phyloP scores from a whole-genome alignment of 2,329 filamentous ascomycete species.

The Dendryphion nanum region DNA sequence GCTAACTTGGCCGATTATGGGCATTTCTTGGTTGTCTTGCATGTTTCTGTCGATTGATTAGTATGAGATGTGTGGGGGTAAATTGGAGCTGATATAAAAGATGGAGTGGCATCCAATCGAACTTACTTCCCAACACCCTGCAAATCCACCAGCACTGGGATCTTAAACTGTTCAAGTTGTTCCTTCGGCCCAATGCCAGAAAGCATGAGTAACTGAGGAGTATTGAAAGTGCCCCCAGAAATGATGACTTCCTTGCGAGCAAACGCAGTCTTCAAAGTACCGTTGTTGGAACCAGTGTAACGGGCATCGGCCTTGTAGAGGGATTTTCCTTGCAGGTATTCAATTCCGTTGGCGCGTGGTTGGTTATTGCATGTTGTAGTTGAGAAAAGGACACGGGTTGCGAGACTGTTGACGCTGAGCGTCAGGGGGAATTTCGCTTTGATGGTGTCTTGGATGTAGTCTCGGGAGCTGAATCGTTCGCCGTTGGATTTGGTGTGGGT shows the following conservation, averaged over 20 bases:
- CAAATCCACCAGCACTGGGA: conserved; percentile 53
- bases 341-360: conserved; percentile 42
- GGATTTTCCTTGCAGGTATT: conserved; percentile 41
- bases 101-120: too few species aligned
- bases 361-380: conserved; percentile 44
- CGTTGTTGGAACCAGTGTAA: conserved; percentile 18
- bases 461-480: conserved; percentile 54
- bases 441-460: conserved; percentile 51
- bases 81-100: too few species aligned
- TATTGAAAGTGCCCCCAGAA: conserved; percentile 55
- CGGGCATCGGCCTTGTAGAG: conserved; percentile 47
- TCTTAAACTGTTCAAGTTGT: conserved; percentile 53
- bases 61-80: too few species aligned
- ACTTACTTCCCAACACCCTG: conserved; percentile 62
- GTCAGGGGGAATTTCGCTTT: conserved; percentile 33
- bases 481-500: conserved; percentile 49
- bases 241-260: conserved; percentile 32
- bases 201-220: conserved; percentile 62
- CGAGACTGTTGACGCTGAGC: conserved; percentile 37
- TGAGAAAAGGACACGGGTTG: conserved; percentile 41
- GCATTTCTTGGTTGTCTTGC: conserved; percentile 54
- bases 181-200: conserved; percentile 57
- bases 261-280: conserved; percentile 33
- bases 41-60: conserved; percentile 63
- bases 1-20: conserved; percentile 36